Percentiles rank a stretch among this genome's conserved stretches.
phyloP scores from a whole-genome alignment of 2,329 filamentous ascomycete genomes.

The Corinectria fuckeliana region DNA sequence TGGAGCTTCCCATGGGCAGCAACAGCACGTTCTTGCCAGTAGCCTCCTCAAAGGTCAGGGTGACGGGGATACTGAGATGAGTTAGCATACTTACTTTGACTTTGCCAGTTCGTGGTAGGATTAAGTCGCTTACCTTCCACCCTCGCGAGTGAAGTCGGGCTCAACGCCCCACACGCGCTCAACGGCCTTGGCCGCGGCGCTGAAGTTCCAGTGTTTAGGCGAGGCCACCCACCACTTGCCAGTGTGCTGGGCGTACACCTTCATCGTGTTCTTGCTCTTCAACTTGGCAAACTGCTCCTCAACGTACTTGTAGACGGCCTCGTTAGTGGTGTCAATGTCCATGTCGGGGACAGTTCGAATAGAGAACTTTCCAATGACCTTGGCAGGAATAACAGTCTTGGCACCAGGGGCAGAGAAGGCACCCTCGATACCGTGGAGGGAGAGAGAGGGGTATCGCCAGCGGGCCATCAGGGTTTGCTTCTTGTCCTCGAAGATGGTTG shows the following conservation, averaged over 20 bases:
- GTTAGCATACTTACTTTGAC: constrained; percentile 25
- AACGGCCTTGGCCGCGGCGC: constrained; percentile 92
- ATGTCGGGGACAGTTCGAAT: constrained; percentile 98
- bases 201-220: constrained; percentile 99
- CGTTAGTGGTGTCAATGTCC: constrained; percentile 90
- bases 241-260: constrained; percentile 81
- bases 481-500: constrained; percentile 86
- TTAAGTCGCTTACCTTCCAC: constrained; percentile 71
- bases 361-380: constrained; percentile 97
- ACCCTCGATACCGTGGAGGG: constrained; percentile 92
- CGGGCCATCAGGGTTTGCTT: constrained; percentile 93
- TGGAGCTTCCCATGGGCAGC: constrained; percentile 96
- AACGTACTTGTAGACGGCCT: constrained; percentile 82
- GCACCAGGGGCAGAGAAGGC: constrained; percentile 92
- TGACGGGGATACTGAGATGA: constrained; percentile 82
- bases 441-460: constrained; percentile 94
- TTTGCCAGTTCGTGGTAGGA: background rate
- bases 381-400: constrained; percentile 98
- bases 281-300: constrained; percentile 86
- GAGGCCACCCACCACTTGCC: constrained; percentile 99
- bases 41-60: constrained; percentile 94
- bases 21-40: constrained; percentile 97
- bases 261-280: constrained; percentile 88
- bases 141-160: constrained; percentile 95
- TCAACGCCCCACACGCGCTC: constrained; percentile 92